Conservation (phyloP, 2,329 filamentous ascomycete genomes). For the Fusarium redolens region DNA sequence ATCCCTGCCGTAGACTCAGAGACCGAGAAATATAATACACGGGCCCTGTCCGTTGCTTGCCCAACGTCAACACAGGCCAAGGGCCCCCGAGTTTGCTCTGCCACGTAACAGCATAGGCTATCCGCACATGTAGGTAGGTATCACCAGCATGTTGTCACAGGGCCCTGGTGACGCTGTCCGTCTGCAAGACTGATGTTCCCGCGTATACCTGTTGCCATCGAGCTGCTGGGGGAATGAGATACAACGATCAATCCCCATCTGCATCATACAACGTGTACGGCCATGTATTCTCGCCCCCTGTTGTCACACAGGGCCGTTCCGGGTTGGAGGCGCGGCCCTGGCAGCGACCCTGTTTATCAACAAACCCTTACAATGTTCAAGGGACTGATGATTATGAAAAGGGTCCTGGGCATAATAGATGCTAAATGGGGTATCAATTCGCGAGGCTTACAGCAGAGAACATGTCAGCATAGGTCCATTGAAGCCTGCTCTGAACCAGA, state of each 20-base stretch:
- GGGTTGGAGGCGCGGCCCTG: slow-evolving; percentile 32
- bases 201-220: slow-evolving; percentile 36
- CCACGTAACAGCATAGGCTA: slow-evolving; percentile 22
- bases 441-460: slow-evolving; percentile 7
- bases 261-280: slow-evolving; percentile 32
- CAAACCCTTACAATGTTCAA: slow-evolving; percentile 7
- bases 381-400: slow-evolving; percentile 5
- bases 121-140: slow-evolving; percentile 7
- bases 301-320: slow-evolving; percentile 32
- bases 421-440: slow-evolving; percentile 31
- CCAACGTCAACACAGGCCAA: slow-evolving; percentile 36
- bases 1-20: slow-evolving; percentile 36
- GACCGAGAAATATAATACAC: slow-evolving; percentile 37
- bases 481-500: background rate
- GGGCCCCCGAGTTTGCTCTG: slow-evolving; percentile 36
- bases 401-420: slow-evolving; percentile 2
- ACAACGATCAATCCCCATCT: slow-evolving; percentile 31
- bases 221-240: slow-evolving; percentile 32
- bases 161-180: slow-evolving; percentile 1
- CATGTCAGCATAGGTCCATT: slow-evolving; percentile 6
- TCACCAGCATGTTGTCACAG: slow-evolving; percentile 18
- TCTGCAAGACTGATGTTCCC: slow-evolving; percentile 26
- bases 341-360: slow-evolving; percentile 34
- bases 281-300: slow-evolving; percentile 21
- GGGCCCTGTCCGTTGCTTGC: slow-evolving; percentile 45